These are phyloP conservation scores for Neurospora tetraspora DNA, from an alignment of 495 filamentous ascomycete genomes.

Conservation along the genomic window DNA sequence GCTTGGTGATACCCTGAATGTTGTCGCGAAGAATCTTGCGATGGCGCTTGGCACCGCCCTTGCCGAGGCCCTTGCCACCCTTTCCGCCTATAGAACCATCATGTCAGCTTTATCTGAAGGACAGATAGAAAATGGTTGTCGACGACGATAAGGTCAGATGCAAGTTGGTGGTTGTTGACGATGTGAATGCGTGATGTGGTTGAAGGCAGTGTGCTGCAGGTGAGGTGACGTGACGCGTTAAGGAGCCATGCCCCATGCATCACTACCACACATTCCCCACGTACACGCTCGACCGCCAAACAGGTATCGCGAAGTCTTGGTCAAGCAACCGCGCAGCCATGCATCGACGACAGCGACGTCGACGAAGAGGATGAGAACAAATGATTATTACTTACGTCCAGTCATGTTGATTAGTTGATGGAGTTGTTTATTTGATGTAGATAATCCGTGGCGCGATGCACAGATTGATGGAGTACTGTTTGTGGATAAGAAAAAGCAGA, in stretches of 20 bases:
- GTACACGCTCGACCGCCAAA: slow-evolving; percentile 13
- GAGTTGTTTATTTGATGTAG: slow-evolving; percentile 23
- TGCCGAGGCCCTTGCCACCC: slow-evolving; percentile 82
- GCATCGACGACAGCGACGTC: slow-evolving; percentile 8
- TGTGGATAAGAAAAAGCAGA: slow-evolving; percentile 1
- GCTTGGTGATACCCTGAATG: slow-evolving; percentile 99
- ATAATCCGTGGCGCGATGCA: slow-evolving; percentile 12
- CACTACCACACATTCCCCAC: slow-evolving; percentile 10
- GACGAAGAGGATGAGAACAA: slow-evolving; percentile 8
- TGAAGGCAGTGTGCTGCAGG: background rate
- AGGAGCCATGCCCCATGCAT: slow-evolving; percentile 6
- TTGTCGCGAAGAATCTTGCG: slow-evolving; percentile 99
- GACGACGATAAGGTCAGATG: background rate
- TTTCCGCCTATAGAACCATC: slow-evolving; percentile 50
- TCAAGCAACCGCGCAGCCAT: slow-evolving; percentile 5
- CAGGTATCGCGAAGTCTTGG: slow-evolving; percentile 16
- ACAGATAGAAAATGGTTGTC: background rate
- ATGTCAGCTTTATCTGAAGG: slow-evolving; percentile 10
- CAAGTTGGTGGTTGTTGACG: background rate
- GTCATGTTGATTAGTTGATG: slow-evolving; percentile 59
- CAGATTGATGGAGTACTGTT: slow-evolving; percentile 17
- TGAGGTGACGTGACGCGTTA: slow-evolving; percentile 15
- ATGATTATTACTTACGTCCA: slow-evolving; percentile 70
- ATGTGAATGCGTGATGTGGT: background rate
- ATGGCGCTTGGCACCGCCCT: slow-evolving; percentile 88